Base-by-base conservation (phyloP, 164 flowering plant species). In the Chloranthus sessilifolius region DNA sequence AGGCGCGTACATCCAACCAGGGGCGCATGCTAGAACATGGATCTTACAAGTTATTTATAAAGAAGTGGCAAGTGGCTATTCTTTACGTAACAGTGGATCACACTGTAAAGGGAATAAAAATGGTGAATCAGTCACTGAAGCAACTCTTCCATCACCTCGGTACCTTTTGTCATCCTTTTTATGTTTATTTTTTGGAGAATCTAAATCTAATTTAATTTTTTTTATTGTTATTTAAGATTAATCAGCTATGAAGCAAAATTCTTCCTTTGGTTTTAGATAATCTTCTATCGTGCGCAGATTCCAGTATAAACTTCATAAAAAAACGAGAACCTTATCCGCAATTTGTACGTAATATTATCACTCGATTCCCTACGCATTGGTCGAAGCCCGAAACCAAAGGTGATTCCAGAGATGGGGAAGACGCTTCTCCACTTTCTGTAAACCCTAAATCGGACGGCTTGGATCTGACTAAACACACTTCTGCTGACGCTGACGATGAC, bases 401-500 rank as follows among this genome's bases (percentile, higher is more conserved):
- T 34, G 46, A 14, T 20, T 26, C n/a, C 28, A 55, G 41, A 22
- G 74, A 55, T 29, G 50, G 34, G 16, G 65, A 61, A 19, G 65
- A 67, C 43, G 51, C 37, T 2, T 39, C 58, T 50, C 49, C 52
- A 7, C 14, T 5, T 24, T 39, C 10, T 29, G 31, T n/a, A 31
- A 43, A 29, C 37, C 3, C 60, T 36, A 29, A 56, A 49, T 47
- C 33, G 22, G 47, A 41, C 34, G 58, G 52, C 35, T 44, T 68
- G 16, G 58, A 33, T 16, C 20, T 58, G 3, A 38, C 45, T 52
- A 74, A 58, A 25, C 53, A 57, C 27, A 59, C 63, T 56, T 77
- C 77, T 17, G 75, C 75, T 39, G 74, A 74, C 17, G 75, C 75
- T 39, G 74, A 74, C 17, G 85, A 85, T 40, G 84, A 73, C 54